phyloP scores from a whole-genome alignment of 2,329 filamentous ascomycete genomes.

The Diaporthe longicolla region DNA sequence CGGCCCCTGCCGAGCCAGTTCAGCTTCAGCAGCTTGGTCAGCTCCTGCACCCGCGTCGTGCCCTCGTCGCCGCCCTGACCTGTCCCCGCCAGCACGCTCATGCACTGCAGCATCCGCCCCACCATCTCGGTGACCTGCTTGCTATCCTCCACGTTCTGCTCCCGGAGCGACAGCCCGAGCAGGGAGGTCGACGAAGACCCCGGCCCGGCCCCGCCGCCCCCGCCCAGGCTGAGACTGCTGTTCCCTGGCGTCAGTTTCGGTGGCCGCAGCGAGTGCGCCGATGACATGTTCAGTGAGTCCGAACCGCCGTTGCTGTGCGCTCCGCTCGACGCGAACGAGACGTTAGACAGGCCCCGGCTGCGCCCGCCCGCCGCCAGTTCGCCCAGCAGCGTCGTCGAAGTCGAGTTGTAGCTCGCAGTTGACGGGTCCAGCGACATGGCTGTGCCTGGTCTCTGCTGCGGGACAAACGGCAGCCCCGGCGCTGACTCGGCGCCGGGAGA shows the following conservation, averaged over 20 bases:
- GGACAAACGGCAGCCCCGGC: constrained; percentile 49
- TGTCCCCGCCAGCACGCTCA: constrained; percentile 86
- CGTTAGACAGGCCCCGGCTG: constrained; percentile 88
- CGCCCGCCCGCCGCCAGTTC: constrained; percentile 71
- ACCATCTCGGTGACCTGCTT: constrained; percentile 94
- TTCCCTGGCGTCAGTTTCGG: constrained; percentile 22
- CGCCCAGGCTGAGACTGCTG: constrained; percentile 43
- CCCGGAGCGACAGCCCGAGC: constrained; percentile 57
- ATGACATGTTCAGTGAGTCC: constrained; percentile 65
- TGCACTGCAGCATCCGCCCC: constrained; percentile 94
- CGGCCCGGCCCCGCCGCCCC: constrained; percentile 45
- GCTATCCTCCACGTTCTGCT: constrained; percentile 76
- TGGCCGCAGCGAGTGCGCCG: constrained; percentile 46
- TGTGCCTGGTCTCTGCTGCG: constrained; percentile 75
- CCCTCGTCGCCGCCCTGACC: constrained; percentile 69
- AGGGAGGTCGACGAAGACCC: constrained; percentile 45
- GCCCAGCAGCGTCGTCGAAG: constrained; percentile 84
- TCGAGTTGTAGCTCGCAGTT: constrained; percentile 84
- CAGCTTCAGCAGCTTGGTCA: constrained; percentile 90
- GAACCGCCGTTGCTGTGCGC: constrained; percentile 60
- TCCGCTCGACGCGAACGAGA: constrained; percentile 71
- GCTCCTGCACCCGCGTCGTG: constrained; percentile 83
- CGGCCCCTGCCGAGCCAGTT: constrained; percentile 95
- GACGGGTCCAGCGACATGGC: constrained; percentile 81
- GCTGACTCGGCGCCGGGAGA: constrained; percentile 63